Percentiles rank a stretch among this genome's conserved stretches.
Conservation (phyloP, 2,329 filamentous ascomycete species). For the Exophiala alcalophila region DNA sequence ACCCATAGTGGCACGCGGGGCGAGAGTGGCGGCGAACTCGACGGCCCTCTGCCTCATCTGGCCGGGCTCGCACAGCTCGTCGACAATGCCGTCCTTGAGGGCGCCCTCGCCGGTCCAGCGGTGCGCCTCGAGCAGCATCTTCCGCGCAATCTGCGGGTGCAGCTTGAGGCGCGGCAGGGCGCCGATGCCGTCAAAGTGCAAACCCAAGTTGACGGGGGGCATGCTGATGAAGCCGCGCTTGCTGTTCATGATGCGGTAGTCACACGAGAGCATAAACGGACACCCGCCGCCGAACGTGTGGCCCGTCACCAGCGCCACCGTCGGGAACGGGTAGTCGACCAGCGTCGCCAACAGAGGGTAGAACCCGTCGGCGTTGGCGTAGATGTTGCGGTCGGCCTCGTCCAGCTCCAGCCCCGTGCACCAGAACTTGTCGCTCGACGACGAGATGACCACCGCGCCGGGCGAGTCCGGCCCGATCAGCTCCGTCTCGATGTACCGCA, state of each 20-base stretch:
- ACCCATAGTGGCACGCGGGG: slow-evolving; percentile 38
- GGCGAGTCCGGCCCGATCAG: slow-evolving; percentile 48
- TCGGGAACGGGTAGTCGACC: slow-evolving; percentile 51
- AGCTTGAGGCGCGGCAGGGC: slow-evolving; percentile 53
- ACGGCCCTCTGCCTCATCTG: slow-evolving; percentile 49
- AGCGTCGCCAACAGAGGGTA: slow-evolving; percentile 52
- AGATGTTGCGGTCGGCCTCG: slow-evolving; percentile 48
- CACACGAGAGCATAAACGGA: slow-evolving; percentile 48
- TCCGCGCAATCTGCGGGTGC: slow-evolving; percentile 50
- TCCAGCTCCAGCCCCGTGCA: slow-evolving; percentile 51
- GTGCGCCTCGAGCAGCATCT: slow-evolving; percentile 57
- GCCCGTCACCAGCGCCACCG: slow-evolving; percentile 48
- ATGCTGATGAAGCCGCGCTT: slow-evolving; percentile 49
- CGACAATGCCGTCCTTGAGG: slow-evolving; percentile 53
- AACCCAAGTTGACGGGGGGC: slow-evolving; percentile 55
- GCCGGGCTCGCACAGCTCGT: slow-evolving; percentile 50
- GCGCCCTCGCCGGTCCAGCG: slow-evolving; percentile 54
- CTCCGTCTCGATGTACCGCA: slow-evolving; percentile 44
- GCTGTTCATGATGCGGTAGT: slow-evolving; percentile 50
- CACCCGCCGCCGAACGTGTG: slow-evolving; percentile 51
- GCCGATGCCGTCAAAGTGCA: slow-evolving; percentile 57
- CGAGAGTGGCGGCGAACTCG: slow-evolving; percentile 43
- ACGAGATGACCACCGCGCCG: slow-evolving; percentile 53
- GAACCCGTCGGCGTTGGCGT: slow-evolving; percentile 58
- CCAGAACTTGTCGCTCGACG: slow-evolving; percentile 46